Evolutionary conservation across 192 early-diverging fungal genomes (phyloP).

Genomic region (Umbelopsis ramanniana): DNA sequence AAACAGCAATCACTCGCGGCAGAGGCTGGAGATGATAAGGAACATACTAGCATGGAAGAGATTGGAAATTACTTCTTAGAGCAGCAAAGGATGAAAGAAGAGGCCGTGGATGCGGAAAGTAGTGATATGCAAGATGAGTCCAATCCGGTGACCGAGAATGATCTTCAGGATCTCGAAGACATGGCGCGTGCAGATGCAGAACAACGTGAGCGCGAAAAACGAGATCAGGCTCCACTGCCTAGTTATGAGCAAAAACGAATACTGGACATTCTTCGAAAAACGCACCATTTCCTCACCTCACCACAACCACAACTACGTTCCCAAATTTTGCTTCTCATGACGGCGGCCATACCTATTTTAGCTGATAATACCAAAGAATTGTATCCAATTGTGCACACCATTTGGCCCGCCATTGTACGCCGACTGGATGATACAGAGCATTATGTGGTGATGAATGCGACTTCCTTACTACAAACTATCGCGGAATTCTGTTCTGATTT

Average conservation of each 20-base stretch:
- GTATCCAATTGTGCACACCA: slow-evolving; percentile 48
- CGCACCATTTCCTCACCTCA: slow-evolving; percentile 54
- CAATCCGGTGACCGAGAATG: slow-evolving; percentile 5
- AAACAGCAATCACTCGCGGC: neutral
- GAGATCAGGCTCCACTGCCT: slow-evolving; percentile 16
- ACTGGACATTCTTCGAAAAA: slow-evolving; percentile 52
- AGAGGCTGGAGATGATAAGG: neutral
- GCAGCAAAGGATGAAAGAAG: slow-evolving; percentile 33
- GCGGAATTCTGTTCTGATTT: slow-evolving; percentile 51
- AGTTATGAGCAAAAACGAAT: slow-evolving; percentile 48
- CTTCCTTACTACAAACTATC: slow-evolving; percentile 37
- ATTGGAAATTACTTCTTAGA: slow-evolving; percentile 50
- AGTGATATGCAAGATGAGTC: neutral
- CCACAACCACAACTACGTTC: slow-evolving; percentile 49
- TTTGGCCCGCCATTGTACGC: slow-evolving; percentile 56
- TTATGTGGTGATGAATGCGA: slow-evolving; percentile 43
- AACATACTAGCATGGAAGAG: slow-evolving; percentile 39
- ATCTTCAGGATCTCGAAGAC: neutral
- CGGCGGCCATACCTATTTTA: slow-evolving; percentile 42
- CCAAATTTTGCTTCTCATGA: slow-evolving; percentile 45
- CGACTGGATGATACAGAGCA: slow-evolving; percentile 39
- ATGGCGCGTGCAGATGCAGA: neutral
- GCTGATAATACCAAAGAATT: slow-evolving; percentile 43
- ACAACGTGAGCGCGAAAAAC: neutral
- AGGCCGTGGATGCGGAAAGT: neutral